Percentiles rank a stretch among this genome's conserved stretches.
Evolutionary conservation across 164 flowering plant species (phyloP).

Genomic region (Sextonia rubra): DNA sequence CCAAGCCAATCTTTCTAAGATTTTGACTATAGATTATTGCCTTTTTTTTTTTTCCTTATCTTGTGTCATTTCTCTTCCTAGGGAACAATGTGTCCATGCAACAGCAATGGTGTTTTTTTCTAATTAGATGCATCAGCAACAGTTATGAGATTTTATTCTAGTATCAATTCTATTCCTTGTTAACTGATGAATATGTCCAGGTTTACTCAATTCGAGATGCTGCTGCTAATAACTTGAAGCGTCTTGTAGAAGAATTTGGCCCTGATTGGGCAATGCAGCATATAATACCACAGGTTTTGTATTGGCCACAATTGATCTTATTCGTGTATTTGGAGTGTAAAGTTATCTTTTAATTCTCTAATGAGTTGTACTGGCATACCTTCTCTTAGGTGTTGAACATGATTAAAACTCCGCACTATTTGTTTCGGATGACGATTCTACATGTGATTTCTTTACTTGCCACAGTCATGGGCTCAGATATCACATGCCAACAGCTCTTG

Average conservation of each 20-base stretch:
- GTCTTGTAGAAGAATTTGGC: constrained; percentile 82
- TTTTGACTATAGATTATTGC: no score
- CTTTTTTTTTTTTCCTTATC: neutral
- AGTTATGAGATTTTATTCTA: neutral
- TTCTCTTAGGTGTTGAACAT: constrained; percentile 69
- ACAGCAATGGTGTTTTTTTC: neutral
- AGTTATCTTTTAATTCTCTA: neutral
- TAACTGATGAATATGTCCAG: constrained; percentile 20
- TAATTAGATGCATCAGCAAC: neutral
- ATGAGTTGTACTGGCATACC: neutral
- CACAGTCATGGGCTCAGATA: constrained; percentile 91
- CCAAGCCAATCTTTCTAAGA: no score
- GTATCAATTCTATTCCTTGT: neutral
- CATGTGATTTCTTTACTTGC: constrained; percentile 84
- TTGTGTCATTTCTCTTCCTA: neutral
- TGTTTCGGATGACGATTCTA: constrained; percentile 85
- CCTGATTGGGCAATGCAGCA: constrained; percentile 88
- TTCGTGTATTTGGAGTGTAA: neutral
- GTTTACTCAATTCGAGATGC: constrained; percentile 75
- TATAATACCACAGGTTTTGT: constrained; percentile 60
- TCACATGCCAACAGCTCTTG: constrained; percentile 79
- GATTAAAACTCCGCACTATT: constrained; percentile 75
- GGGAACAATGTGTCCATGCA: neutral
- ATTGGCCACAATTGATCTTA: neutral
- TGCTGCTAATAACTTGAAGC: constrained; percentile 71